Percentiles rank a stretch among this genome's conserved stretches.
Conservation (phyloP, 768 basidiomycete genomes). For the Suillus fuscotomentosus region DNA sequence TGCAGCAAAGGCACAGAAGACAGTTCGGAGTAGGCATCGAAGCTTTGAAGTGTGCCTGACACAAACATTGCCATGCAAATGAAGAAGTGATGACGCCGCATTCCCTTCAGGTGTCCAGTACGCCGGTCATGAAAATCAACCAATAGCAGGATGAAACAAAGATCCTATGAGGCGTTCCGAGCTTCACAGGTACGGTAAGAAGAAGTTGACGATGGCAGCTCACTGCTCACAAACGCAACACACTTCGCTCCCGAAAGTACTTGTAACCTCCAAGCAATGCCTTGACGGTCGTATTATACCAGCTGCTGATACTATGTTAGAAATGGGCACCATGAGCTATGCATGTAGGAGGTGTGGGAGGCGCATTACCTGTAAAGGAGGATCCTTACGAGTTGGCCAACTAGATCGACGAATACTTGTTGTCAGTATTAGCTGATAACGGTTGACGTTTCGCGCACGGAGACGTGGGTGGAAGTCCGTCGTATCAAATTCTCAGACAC, state of each 20-base stretch:
- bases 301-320: neutral
- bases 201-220: neutral
- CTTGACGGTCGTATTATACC: neutral
- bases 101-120: neutral
- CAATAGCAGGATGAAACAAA: neutral
- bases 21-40: neutral
- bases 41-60: neutral
- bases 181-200: neutral
- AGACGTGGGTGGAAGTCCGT: neutral
- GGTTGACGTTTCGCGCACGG: neutral
- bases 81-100: neutral
- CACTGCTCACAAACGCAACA: neutral
- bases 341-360: neutral
- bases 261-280: neutral
- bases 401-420: neutral
- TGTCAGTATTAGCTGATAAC: neutral
- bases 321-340: neutral
- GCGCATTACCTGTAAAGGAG: neutral
- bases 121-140: conserved; percentile 1
- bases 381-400: neutral
- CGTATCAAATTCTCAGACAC: neutral
- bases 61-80: neutral
- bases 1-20: conserved; percentile 4
- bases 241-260: neutral
- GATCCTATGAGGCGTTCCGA: neutral